Base-by-base conservation (phyloP, 164 flowering plant species). In the Warburgia ugandensis region DNA sequence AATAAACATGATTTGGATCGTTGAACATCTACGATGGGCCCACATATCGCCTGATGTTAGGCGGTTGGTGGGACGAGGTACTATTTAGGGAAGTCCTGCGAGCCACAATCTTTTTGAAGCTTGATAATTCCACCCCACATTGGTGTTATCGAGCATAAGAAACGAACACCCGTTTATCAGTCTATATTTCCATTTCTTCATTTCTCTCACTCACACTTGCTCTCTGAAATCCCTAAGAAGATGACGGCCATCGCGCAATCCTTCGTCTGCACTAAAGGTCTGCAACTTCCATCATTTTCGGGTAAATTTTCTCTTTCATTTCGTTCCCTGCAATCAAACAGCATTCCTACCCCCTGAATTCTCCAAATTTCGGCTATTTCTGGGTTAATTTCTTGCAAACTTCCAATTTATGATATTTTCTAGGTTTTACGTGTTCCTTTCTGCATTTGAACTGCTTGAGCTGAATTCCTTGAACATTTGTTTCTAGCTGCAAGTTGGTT, bases 181-280 rank as follows among this genome's bases (percentile, higher is more conserved):
- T 8, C 23, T 25, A 17, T 27, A 4, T 33, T 45, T 10, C 23
- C 36, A 6, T 2, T 25, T n/a, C n/a, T n/a, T n/a, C n/a, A n/a
- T n/a, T n/a, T n/a, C 11, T 22, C 8, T 17, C 40, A 6, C 31
- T 47, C 50, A 10, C n/a, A 3, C 35, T 10, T 16, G 35, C 45
- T 37, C 35, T 11, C 42, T 10, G 13, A 40, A 50, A 32, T 27
- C 55, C 21, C 32, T 23, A 21, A 0, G 45, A n/a, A 54, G 29
- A 64, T 64, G 68, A 17, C 72, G 33, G 54, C 66, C 28, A 31
- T 73, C n/a, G 55, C 78, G 9, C 65, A 29, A 38, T 64, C 83
- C 11, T 37, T 77, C 56, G 37, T 62, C 50, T 21, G 52, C 27
- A 21, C 65, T 4, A 59, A 11, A 22, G 66, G 33, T 29, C 65